Base-by-base conservation (phyloP, 192 early-diverging fungal species). In the Powellomyces hirtus region DNA sequence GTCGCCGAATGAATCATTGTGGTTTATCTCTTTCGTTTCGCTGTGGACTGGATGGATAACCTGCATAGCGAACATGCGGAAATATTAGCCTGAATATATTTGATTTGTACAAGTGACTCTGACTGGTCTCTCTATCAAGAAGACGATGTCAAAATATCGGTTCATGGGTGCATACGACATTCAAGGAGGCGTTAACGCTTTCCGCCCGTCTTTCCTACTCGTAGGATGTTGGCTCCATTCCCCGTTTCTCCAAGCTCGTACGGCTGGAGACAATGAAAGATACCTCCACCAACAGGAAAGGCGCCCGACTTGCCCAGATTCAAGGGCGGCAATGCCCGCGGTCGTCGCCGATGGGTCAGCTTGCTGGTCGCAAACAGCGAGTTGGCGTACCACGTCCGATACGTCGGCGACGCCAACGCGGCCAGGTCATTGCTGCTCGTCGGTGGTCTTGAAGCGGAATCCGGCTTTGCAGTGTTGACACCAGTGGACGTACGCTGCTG, bases 371-470 rank as follows among this genome's bases (percentile, higher is more conserved):
- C 75, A 33, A 66, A 76, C n/a, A 55, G 49, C 33, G 75, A 72
- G 27, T 77, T 73, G 37, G 66, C 71, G 62, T 62, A 77, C 66
- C 71, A 77, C 35, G 71, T 73, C 10, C 42, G 5, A 58, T 73
- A 70, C 24, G 57, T 63, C 7, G 62, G 63, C 33, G 72, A 50
- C 3, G 56, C 22, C 24, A 69, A 34, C 14, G 67, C 66, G 7
- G 33, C 56, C 42, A 42, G 36, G 42, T 59, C 52, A 22, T 67
- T 29, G 18, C 40, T n/a, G 46, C 46, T 7, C 46, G 16, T 49
- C 26, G 40, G 8, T 42, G 40, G 40, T 42, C 8, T 42, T 42
- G 40, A 18, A 13, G 40, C 18, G 29, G 50, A 27, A 26, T n/a
- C 50, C 26, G 13, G 27, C 24, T 4, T 22, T 40, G 33, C 27